Evolutionary conservation across 305 asterid species (phyloP), one percentile per base, ranked within the genome.

Genomic region (Ajuga reptans): DNA sequence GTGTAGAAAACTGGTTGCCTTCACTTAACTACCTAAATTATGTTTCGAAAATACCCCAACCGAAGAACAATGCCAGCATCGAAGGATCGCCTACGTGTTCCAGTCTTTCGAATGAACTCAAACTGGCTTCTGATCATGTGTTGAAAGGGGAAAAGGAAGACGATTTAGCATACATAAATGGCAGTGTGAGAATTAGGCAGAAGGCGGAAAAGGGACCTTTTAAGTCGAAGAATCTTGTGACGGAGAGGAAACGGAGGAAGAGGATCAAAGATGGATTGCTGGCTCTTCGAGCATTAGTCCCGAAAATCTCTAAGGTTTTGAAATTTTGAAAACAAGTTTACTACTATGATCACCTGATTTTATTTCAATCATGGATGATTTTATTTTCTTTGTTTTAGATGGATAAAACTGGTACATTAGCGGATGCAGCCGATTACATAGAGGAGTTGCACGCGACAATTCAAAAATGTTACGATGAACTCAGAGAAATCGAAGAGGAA

Each of bases 181-280:
- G 52, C 4, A 73, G 57, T 17, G 2, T 21, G 36, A 64, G 68
- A 63, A 37, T 15, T 46, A 60, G 60, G 71, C 83, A 75, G 65
- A 81, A 78, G 54, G 41, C 41, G 0, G 83, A 73, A 39, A 81
- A 55, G 55, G 88, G 86, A 12, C 84, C 78, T 59, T 81, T 64
- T 77, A 79, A 84, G 41, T 87, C 97, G 43, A 88, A 90, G 90
- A 90, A 92, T 84, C 96, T 90, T 6, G 47, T 75, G 49, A 87
- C 96, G 0, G 97, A 92, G 87, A 83, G 97, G 62, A 90, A 86
- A 55, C 73, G 97, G 58, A 86, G 98, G 83, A 78, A 83, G 79
- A 85, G 86, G 85, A 90, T 90, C 59, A 90, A 87, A 45, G 85
- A 80, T 0, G 86, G 94, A 8, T 82, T 86, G 68, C 72, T 80